Evolutionary conservation across 2,329 filamentous ascomycete species (phyloP).

Genomic region (Ceratocystis alfenasii): DNA sequence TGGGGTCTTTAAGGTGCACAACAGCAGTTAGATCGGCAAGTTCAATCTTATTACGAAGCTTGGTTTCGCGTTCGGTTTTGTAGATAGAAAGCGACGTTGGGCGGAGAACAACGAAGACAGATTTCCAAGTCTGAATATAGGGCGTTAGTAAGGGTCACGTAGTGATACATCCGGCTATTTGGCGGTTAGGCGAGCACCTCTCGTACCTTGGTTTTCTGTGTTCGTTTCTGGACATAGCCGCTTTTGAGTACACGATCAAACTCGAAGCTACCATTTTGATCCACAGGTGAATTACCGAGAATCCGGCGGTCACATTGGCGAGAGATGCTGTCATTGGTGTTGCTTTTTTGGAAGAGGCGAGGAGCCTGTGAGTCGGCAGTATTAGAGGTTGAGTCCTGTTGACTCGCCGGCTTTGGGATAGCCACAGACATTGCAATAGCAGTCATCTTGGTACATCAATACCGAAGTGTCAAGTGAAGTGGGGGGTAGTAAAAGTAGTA

Average conservation of each 20-base stretch:
- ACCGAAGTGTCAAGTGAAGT: neutral
- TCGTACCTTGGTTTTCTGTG: conserved; percentile 79
- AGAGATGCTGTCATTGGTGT: conserved; percentile 10
- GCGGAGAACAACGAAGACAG: conserved; percentile 76
- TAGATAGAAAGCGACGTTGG: conserved; percentile 87
- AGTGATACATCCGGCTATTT: too few relatives aligned
- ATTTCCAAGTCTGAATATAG: conserved; percentile 64
- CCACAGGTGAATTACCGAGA: conserved; percentile 67
- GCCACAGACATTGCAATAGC: conserved; percentile 18
- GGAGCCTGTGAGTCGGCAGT: neutral
- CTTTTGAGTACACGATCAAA: conserved; percentile 89
- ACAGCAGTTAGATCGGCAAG: conserved; percentile 86
- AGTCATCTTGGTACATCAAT: conserved; percentile 7
- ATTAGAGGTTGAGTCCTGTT: neutral
- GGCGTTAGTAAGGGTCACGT: conserved; percentile 24
- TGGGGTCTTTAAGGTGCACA: conserved; percentile 75
- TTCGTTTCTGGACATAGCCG: conserved; percentile 75
- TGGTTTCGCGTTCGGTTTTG: conserved; percentile 80
- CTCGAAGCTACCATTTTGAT: conserved; percentile 89
- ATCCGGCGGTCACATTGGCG: conserved; percentile 21
- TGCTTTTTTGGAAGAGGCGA: neutral
- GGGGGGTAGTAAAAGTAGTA: neutral
- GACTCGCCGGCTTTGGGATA: conserved; percentile 14
- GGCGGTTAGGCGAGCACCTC: neutral
- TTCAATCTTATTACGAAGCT: conserved; percentile 76